Conservation (phyloP, 345 rosid genomes). For the Odontarrhena argentea region DNA sequence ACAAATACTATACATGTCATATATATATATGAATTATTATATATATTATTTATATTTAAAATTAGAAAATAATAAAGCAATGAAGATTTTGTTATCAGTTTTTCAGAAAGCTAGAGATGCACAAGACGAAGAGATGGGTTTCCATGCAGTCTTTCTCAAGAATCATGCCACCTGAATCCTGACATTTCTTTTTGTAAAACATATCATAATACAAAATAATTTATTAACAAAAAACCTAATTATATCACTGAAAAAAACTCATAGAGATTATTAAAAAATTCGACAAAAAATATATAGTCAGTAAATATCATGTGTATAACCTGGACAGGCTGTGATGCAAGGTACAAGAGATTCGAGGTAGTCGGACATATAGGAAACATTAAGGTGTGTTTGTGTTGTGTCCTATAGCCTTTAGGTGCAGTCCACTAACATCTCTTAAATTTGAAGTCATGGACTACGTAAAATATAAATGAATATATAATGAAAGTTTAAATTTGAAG, state of each 20-base stretch:
- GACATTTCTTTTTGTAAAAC: background rate
- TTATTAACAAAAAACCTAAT: background rate
- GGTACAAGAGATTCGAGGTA: constrained; percentile 43
- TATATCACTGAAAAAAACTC: too few species aligned
- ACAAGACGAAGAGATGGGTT: constrained; percentile 31
- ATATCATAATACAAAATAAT: background rate
- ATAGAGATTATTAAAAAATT: too few species aligned
- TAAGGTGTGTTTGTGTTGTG: constrained; percentile 22
- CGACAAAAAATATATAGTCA: too few species aligned
- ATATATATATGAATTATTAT: background rate
- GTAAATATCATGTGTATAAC: constrained; percentile 19
- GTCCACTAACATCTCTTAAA: constrained; percentile 25
- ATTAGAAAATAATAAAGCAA: background rate
- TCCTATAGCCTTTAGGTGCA: constrained; percentile 24
- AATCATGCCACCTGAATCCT: constrained; percentile 36
- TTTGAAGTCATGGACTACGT: constrained; percentile 10
- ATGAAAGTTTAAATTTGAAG: background rate
- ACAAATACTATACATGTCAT: too few species aligned
- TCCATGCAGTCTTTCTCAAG: constrained; percentile 31
- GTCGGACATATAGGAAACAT: constrained; percentile 41
- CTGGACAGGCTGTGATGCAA: constrained; percentile 34
- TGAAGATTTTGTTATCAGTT: background rate
- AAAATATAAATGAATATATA: background rate
- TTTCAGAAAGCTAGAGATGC: background rate
- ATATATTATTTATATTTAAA: background rate